Percentiles rank a stretch among this genome's conserved stretches.
phyloP scores from a whole-genome alignment of 2,329 filamentous ascomycete genomes.

The Sclerotiophoma versabilis region DNA sequence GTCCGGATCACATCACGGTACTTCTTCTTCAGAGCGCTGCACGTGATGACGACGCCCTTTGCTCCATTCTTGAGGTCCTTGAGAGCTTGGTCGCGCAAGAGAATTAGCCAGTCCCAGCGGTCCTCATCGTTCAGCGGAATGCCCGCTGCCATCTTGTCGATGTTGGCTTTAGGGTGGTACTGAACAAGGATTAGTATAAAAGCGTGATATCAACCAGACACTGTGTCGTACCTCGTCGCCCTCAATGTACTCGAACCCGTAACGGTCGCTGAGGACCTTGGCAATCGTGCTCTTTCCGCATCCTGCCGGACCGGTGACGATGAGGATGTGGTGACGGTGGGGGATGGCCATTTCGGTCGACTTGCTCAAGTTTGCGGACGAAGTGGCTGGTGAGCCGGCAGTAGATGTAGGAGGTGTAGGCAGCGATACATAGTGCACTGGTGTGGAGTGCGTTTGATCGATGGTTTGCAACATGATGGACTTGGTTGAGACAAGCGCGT shows the following conservation, averaged over 20 bases:
- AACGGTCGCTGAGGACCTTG: slow-evolving; percentile 52
- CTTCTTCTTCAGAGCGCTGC: slow-evolving; percentile 94
- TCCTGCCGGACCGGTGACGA: slow-evolving; percentile 61
- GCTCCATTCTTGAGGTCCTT: slow-evolving; percentile 43
- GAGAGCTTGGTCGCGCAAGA: slow-evolving; percentile 56
- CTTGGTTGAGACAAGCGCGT: slow-evolving; percentile 8
- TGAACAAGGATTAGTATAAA: slow-evolving; percentile 23
- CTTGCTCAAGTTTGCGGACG: slow-evolving; percentile 25
- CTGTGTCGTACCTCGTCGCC: slow-evolving; percentile 57
- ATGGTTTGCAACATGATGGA: slow-evolving; percentile 46
- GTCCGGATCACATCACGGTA: slow-evolving; percentile 77
- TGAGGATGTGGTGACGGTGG: slow-evolving; percentile 57
- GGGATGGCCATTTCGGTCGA: slow-evolving; percentile 38
- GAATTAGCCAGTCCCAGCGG: slow-evolving; percentile 92
- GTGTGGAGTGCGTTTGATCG: slow-evolving; percentile 35
- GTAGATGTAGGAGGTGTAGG: slow-evolving; percentile 41
- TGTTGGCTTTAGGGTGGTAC: slow-evolving; percentile 60
- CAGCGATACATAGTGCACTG: slow-evolving; percentile 41
- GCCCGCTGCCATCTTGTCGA: slow-evolving; percentile 86
- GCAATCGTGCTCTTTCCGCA: slow-evolving; percentile 63
- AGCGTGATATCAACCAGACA: not conserved
- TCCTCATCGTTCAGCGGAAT: slow-evolving; percentile 89
- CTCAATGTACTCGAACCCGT: slow-evolving; percentile 58
- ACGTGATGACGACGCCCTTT: slow-evolving; percentile 85
- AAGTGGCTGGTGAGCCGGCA: slow-evolving; percentile 34